Base-by-base conservation (phyloP, 163 green algal species). In the Chlamydomonas reinhardtii region DNA sequence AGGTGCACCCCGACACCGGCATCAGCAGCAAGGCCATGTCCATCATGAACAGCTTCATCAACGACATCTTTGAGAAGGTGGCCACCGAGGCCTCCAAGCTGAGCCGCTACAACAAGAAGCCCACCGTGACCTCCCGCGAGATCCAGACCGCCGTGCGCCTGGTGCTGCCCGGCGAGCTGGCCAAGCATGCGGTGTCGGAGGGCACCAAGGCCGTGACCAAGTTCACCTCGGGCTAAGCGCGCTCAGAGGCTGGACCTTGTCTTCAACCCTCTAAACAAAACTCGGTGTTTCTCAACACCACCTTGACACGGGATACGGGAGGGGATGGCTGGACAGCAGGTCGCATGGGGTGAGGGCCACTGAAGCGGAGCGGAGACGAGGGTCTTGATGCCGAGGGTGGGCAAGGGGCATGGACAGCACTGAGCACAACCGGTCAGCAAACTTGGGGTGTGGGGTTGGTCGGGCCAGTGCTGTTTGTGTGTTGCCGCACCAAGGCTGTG, bases 141-240 rank as follows among this genome's bases (percentile, higher is more conserved):
- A 96, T 96, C 84, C 94, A 97, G 91, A 94, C 91, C 29, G 94
- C 92, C n/a, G 93, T 95, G 76, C 90, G 93, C 66, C 91, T 95
- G 61, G 92, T 95, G 85, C 93, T 98, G 76, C 96, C 95, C 32
- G 96, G 96, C 80, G 95, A 98, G 93, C 94, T 98, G 89, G 94
- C 94, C 90, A 97, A 97, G 95, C 96, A 98, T 90, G 96, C 96
- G 43, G 95, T 98, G 74, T 97, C 94, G 35, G 96, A 98, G 92
- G 96, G 96, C 92, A 98, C 95, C 92, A 98, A 98, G 94, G 95
- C 96, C 76, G 96, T 98, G 65, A 98, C 96, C 91, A 98, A 98
- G 93, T 98, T 97, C 93, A 98, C 96, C 83, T 96, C 94, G n/a
- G 94, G 92, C 71, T 98, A 93, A 91, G 31, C 9, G 48, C 48